Base-by-base conservation (phyloP, 306 rosid species). In the Adenanthera pavonina region DNA sequence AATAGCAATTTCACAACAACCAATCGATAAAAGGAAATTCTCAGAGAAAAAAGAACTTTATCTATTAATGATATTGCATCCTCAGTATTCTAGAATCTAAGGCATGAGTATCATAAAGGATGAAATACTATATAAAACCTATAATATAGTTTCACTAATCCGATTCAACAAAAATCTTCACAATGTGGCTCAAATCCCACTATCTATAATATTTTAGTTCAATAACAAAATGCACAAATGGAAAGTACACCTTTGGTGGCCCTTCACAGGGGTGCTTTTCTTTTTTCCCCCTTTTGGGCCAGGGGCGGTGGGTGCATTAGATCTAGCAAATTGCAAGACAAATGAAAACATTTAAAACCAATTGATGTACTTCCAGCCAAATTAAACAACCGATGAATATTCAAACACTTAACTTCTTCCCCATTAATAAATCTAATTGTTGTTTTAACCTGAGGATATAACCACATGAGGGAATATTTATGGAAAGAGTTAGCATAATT, bases 151-250 rank as follows among this genome's bases (percentile, higher is more conserved):
- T n/a, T 17, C 72, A 41, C 8, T 17, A 67, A 67, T n/a, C 20
- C 19, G 46, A 74, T 62, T 72, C 67, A 77, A 47, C 82, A 72
- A 48, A 69, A 33, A 49, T 33, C 7, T 49, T 4, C 44, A 51
- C 52, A n/a, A 49, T 59, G 78, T 20, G 67, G 72, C 83, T 65
- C 74, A 77, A 82, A 60, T 33, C 30, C 60, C 30, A 83, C 74
- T 40, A 46, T 52, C 4, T 41, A 67, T 17, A 60, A 33, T 43
- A 68, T 38, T 56, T 38, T 60, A 73, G 36, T 33, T 46, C 74
- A 47, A 67, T 48, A 47, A 57, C 77, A 41, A 67, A 73, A 81
- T 65, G 60, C 15, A 77, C 70, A 71, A 38, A 16, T 30, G 54
- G 59, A 36, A 33, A 51, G 51, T 38, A 67, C 49, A 8, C 34